These are phyloP conservation scores for Polyplosphaeria fusca DNA, from an alignment of 495 filamentous ascomycete genomes.

Conservation along the genomic window DNA sequence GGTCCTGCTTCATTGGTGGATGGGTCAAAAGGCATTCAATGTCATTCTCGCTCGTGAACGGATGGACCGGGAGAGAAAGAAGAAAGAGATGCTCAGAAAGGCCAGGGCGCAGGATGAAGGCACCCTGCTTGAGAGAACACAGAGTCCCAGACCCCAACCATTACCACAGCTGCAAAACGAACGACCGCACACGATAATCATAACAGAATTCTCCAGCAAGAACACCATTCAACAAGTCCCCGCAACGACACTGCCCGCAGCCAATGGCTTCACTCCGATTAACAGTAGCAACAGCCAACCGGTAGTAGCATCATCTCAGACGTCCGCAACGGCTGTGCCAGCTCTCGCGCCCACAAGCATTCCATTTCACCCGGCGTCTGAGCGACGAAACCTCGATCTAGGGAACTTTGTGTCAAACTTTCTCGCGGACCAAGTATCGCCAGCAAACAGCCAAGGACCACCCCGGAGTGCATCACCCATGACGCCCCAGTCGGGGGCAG, in stretches of 20 bases:
- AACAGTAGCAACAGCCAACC: neutral
- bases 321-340: neutral
- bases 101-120: neutral
- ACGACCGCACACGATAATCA: neutral
- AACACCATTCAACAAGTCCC: neutral
- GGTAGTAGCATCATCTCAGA: neutral
- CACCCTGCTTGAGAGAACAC: neutral
- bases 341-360: neutral
- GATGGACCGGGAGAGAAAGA: slow-evolving; percentile 11
- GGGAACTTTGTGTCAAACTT: slow-evolving; percentile 15
- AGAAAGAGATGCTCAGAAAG: slow-evolving; percentile 10
- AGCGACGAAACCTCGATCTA: slow-evolving; percentile 3
- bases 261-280: neutral
- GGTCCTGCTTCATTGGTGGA: slow-evolving; percentile 24
- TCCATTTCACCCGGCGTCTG: neutral
- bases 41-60: slow-evolving; percentile 25
- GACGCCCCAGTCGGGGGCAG: neutral
- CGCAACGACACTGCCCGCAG: neutral
- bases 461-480: neutral
- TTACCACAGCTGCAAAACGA: no score
- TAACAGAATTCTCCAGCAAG: no score
- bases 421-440: neutral
- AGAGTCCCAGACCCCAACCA: no score
- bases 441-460: neutral
- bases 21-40: slow-evolving; percentile 21